Evolutionary conservation across 2,329 filamentous ascomycete genomes (phyloP).

Genomic region (Xylaria digitata): DNA sequence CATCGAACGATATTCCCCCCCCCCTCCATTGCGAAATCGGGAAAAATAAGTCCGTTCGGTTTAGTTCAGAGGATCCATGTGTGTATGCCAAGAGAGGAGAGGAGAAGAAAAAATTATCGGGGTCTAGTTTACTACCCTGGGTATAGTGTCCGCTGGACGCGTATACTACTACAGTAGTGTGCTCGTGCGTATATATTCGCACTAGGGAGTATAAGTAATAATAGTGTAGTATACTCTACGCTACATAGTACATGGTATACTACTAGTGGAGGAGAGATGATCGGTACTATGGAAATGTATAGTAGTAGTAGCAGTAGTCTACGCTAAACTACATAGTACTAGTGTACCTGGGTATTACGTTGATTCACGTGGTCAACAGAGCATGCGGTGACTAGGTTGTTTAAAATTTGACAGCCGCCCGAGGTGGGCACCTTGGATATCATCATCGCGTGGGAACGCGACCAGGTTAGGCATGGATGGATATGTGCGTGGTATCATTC

Average conservation of each 20-base stretch:
- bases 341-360: slow-evolving; percentile 14
- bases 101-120: slow-evolving; percentile 31
- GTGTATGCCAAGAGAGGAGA: slow-evolving; percentile 18
- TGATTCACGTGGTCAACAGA: slow-evolving; percentile 35
- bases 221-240: too few relatives aligned
- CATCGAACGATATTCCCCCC: slow-evolving; percentile 29
- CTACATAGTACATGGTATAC: too few relatives aligned
- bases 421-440: slow-evolving; percentile 25
- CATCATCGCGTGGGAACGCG: slow-evolving; percentile 25
- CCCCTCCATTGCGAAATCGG: slow-evolving; percentile 7
- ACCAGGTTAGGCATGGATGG: slow-evolving; percentile 6
- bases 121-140: slow-evolving; percentile 10
- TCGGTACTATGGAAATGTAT: too few relatives aligned
- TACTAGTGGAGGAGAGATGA: too few relatives aligned
- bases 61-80: slow-evolving; percentile 23
- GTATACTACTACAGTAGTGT: neutral
- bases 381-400: slow-evolving; percentile 37
- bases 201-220: too few relatives aligned
- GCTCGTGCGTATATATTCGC: too few relatives aligned
- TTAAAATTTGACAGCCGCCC: slow-evolving; percentile 38
- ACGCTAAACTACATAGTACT: neutral
- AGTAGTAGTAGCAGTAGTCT: too few relatives aligned
- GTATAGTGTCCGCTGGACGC: slow-evolving; percentile 3
- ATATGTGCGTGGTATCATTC: slow-evolving; percentile 1
- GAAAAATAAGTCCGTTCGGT: slow-evolving; percentile 16